A percentile compares a stretch with the other conserved stretches of the same genome.
These are phyloP conservation scores for Skeletonema tropicum DNA, from an alignment of 108 stramenopile species.

Conservation along the genomic window DNA sequence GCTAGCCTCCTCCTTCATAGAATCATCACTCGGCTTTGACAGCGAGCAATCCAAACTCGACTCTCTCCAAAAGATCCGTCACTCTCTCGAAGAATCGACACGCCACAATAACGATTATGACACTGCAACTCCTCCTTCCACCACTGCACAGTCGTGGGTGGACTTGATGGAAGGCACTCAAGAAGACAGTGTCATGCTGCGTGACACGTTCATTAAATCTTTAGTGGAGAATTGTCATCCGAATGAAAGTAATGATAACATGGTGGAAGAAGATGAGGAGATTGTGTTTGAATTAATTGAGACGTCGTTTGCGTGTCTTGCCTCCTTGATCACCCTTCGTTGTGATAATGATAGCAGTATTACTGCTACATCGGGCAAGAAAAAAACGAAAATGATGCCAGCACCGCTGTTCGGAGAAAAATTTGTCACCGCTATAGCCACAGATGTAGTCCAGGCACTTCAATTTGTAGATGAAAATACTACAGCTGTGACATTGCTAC, in stretches of 20 bases:
- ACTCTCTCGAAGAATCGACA: background rate
- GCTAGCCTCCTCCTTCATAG: slow-evolving; percentile 13
- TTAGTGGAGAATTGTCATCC: slow-evolving; percentile 5
- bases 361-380: background rate
- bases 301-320: slow-evolving; percentile 7
- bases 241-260: background rate
- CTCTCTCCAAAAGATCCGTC: background rate
- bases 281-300: slow-evolving; percentile 6
- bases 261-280: background rate
- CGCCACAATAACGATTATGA: background rate
- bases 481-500: slow-evolving; percentile 6
- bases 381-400: background rate
- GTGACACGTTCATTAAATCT: background rate
- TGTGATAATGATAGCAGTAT: slow-evolving; percentile 1
- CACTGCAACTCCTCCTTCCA: background rate
- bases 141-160: background rate
- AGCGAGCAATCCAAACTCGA: background rate
- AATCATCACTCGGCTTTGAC: slow-evolving; percentile 11
- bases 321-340: slow-evolving; percentile 11
- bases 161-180: background rate
- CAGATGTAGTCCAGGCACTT: slow-evolving; percentile 24
- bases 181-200: background rate
- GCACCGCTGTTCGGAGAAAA: slow-evolving; percentile 27
- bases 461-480: background rate
- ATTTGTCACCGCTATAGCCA: slow-evolving; percentile 15